These are phyloP conservation scores for Hypericum androsaemum DNA, from an alignment of 345 rosid genomes.

Conservation along the genomic window DNA sequence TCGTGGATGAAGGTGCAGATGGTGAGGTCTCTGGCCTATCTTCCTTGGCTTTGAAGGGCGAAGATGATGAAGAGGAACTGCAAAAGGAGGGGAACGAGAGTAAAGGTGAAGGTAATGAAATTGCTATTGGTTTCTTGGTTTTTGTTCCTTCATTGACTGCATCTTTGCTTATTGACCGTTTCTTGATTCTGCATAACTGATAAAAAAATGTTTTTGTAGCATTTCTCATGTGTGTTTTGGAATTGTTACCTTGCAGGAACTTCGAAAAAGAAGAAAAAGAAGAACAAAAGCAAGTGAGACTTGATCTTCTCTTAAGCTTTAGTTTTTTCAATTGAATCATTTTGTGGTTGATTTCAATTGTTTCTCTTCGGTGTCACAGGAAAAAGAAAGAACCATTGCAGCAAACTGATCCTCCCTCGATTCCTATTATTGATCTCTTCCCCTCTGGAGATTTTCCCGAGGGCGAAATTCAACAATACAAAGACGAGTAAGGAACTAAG, in stretches of 20 bases:
- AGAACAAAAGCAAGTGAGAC: conserved; percentile 82
- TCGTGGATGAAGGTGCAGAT: conserved; percentile 23
- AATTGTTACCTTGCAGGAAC: conserved; percentile 27
- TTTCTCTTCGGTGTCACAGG: conserved; percentile 28
- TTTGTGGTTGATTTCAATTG: not conserved
- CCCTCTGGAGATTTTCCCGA: conserved; percentile 95
- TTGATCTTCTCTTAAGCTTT: conserved; percentile 16
- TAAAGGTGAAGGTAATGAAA: conserved; percentile 30
- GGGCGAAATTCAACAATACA: conserved; percentile 95
- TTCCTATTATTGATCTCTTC: conserved; percentile 64
- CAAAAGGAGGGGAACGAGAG: conserved; percentile 39
- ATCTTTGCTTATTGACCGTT: not conserved
- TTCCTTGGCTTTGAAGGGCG: not conserved
- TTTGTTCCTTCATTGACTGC: not conserved
- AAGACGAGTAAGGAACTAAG: conserved; percentile 66
- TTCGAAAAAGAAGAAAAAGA: conserved; percentile 91
- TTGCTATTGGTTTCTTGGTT: not conserved
- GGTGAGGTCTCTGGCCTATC: conserved; percentile 21
- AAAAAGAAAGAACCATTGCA: conserved; percentile 66
- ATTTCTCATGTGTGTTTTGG: not conserved
- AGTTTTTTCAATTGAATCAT: conserved; percentile 1
- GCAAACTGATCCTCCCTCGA: conserved; percentile 86
- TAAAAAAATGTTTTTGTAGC: not conserved
- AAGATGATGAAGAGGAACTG: not conserved
- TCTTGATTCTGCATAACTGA: not conserved